phyloP scores from a whole-genome alignment of 176 grass and related monocot genomes.

The bread wheat (Triticum aestivum) region DNA sequence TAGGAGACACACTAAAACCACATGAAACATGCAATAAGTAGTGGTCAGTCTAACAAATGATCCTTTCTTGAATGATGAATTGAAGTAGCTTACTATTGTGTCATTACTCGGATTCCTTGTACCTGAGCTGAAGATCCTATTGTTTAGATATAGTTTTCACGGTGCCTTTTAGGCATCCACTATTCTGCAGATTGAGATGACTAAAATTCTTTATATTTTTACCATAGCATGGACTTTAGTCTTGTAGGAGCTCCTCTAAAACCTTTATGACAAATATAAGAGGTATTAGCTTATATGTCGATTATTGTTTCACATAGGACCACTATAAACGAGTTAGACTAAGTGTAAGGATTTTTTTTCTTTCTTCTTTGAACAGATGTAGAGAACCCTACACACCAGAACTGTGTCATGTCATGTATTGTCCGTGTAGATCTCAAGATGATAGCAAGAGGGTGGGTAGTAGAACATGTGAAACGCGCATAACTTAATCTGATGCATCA shows the following conservation, averaged over 20 bases:
- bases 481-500: background rate
- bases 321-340: too few relatives aligned
- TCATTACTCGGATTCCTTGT: background rate
- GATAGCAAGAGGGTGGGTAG: background rate
- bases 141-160: background rate
- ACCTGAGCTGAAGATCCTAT: background rate
- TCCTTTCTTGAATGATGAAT: background rate
- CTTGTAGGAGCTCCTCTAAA: too few relatives aligned
- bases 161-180: too few relatives aligned
- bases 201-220: too few relatives aligned
- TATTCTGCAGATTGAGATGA: too few relatives aligned
- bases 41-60: background rate
- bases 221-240: too few relatives aligned
- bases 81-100: background rate
- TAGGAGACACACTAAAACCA: background rate
- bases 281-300: too few relatives aligned
- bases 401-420: background rate
- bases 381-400: background rate
- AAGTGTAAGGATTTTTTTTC: too few relatives aligned
- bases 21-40: too few relatives aligned
- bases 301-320: too few relatives aligned
- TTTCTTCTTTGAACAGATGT: too few relatives aligned
- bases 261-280: too few relatives aligned
- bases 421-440: background rate
- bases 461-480: background rate